Evolutionary conservation across 768 basidiomycete species (phyloP).

Genomic region (Leccinum pellstonianum): DNA sequence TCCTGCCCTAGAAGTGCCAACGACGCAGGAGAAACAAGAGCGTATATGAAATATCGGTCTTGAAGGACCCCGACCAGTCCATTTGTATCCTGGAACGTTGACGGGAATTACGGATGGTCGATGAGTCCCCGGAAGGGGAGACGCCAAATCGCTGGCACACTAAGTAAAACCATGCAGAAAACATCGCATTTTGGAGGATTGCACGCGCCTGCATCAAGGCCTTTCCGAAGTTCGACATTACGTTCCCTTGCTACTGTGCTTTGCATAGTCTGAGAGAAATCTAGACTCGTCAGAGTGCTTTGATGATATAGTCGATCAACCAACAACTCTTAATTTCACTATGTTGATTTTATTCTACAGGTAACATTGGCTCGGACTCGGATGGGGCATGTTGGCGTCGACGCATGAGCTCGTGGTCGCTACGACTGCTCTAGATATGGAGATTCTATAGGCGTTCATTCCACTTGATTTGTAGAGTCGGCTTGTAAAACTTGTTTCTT

Average conservation of each 20-base stretch:
- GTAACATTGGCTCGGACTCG: slow-evolving; percentile 33
- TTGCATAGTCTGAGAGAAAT: slow-evolving; percentile 56
- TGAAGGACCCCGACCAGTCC: not conserved
- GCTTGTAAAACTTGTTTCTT: slow-evolving; percentile 46
- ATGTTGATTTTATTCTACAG: slow-evolving; percentile 33
- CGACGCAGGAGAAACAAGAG: slow-evolving; percentile 36
- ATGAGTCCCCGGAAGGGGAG: slow-evolving; percentile 58
- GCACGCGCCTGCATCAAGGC: slow-evolving; percentile 58
- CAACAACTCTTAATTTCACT: not conserved
- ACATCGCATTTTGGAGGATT: slow-evolving; percentile 71
- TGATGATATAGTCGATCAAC: slow-evolving; percentile 51
- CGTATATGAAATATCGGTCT: slow-evolving; percentile 57
- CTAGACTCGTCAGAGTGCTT: slow-evolving; percentile 47
- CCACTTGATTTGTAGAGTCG: slow-evolving; percentile 57
- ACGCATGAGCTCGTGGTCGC: too few species aligned
- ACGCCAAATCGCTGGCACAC: not conserved
- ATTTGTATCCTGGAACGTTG: slow-evolving; percentile 56
- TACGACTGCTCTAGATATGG: slow-evolving; percentile 45
- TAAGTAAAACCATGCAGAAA: slow-evolving; percentile 42
- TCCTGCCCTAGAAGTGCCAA: too few species aligned
- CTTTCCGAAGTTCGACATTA: slow-evolving; percentile 60
- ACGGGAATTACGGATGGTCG: slow-evolving; percentile 51
- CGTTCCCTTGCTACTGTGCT: slow-evolving; percentile 57
- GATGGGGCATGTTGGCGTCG: slow-evolving; percentile 22
- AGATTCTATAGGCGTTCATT: slow-evolving; percentile 26